A percentile compares a stretch with the other conserved stretches of the same genome.
Evolutionary conservation across 345 rosid species (phyloP).

Genomic region (Kernera saxatilis): DNA sequence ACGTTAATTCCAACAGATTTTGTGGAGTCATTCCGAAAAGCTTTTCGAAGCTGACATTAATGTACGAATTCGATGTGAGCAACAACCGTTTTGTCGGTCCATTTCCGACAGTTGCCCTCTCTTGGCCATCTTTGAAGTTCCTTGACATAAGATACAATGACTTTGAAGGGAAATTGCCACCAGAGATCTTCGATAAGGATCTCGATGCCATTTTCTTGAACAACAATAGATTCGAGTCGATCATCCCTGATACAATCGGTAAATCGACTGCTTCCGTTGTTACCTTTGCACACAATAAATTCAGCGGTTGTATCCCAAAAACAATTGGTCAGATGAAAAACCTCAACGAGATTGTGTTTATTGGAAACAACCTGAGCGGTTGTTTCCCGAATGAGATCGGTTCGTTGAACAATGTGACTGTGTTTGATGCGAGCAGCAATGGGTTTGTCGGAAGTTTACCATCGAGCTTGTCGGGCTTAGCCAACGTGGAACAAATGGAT

Average conservation of each 20-base stretch:
- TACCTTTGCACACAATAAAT: slow-evolving; percentile 63
- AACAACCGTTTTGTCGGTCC: slow-evolving; percentile 81
- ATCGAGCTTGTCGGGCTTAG: slow-evolving; percentile 31
- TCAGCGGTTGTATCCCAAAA: slow-evolving; percentile 67
- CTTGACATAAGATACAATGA: slow-evolving; percentile 70
- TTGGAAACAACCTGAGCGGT: slow-evolving; percentile 54
- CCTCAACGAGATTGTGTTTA: slow-evolving; percentile 56
- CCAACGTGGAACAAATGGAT: slow-evolving; percentile 38
- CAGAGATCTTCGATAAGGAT: slow-evolving; percentile 42
- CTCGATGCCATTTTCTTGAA: slow-evolving; percentile 75
- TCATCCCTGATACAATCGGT: slow-evolving; percentile 64
- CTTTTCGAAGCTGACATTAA: slow-evolving; percentile 42
- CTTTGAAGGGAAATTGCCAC: slow-evolving; percentile 69
- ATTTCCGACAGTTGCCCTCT: slow-evolving; percentile 48
- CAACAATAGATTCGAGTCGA: slow-evolving; percentile 66
- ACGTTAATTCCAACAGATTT: slow-evolving; percentile 71
- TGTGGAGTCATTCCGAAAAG: slow-evolving; percentile 73
- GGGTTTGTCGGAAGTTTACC: slow-evolving; percentile 49
- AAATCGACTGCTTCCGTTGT: slow-evolving; percentile 57
- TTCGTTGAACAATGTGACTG: slow-evolving; percentile 40
- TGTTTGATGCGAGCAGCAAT: slow-evolving; percentile 59
- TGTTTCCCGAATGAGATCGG: slow-evolving; percentile 73
- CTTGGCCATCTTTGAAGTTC: slow-evolving; percentile 53
- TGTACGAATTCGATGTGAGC: slow-evolving; percentile 82
- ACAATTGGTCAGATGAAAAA: slow-evolving; percentile 62